Percentiles rank a stretch among this genome's conserved stretches.
Evolutionary conservation across 495 filamentous ascomycete genomes (phyloP).

Genomic region (Haplographium delicatum): DNA sequence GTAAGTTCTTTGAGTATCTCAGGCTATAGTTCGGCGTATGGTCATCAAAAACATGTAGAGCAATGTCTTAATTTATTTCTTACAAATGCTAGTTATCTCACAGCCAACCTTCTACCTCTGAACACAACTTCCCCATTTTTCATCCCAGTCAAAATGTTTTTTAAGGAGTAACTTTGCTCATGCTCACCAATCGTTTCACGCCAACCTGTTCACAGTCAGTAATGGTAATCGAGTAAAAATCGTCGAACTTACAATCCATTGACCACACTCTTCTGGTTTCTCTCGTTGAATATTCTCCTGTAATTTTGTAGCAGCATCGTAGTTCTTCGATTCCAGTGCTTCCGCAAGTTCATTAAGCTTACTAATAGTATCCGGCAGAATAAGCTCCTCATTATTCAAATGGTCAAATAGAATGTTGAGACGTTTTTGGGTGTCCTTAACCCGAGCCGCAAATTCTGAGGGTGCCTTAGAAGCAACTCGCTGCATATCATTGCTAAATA

Average conservation of each 20-base stretch:
- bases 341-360: constrained; percentile 55
- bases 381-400: constrained; percentile 88
- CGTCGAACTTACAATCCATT: constrained; percentile 82
- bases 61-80: too few relatives aligned
- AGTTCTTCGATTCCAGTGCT: constrained; percentile 66
- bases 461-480: constrained; percentile 81
- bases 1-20: too few relatives aligned
- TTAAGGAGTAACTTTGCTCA: constrained; percentile 73
- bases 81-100: too few relatives aligned
- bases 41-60: too few relatives aligned
- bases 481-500: constrained; percentile 79
- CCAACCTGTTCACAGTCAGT: constrained; percentile 57
- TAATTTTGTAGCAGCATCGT: constrained; percentile 64
- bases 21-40: too few relatives aligned
- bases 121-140: too few relatives aligned
- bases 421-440: constrained; percentile 88
- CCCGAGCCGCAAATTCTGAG: constrained; percentile 71
- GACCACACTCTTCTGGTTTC: constrained; percentile 77
- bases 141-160: too few relatives aligned
- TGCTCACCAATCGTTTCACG: constrained; percentile 85
- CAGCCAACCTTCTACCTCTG: too few relatives aligned
- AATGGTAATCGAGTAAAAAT: neutral
- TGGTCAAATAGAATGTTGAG: constrained; percentile 91
- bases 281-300: constrained; percentile 80
- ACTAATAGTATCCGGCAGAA: constrained; percentile 75